Percentiles rank a stretch among this genome's conserved stretches.
Evolutionary conservation across 2,329 filamentous ascomycete species (phyloP).

Genomic region (Penicillium sp.): DNA sequence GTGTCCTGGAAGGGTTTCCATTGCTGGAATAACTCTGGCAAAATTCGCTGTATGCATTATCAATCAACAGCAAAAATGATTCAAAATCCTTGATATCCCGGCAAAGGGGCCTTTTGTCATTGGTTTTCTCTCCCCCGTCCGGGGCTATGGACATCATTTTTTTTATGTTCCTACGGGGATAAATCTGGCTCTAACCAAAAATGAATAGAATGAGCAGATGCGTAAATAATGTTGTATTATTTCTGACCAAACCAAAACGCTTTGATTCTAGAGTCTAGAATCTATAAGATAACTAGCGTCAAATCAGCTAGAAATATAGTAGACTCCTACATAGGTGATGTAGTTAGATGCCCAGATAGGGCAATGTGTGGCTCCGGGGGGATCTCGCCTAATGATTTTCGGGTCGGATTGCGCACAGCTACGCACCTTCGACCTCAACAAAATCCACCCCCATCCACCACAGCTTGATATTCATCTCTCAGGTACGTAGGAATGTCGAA

Average conservation of each 20-base stretch:
- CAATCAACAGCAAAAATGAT: constrained; percentile 46
- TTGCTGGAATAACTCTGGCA: constrained; percentile 41
- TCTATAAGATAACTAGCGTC: neutral
- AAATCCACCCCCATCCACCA: constrained; percentile 40
- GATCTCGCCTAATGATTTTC: constrained; percentile 49
- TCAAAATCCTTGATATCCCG: constrained; percentile 46
- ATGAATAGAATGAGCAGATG: constrained; percentile 12
- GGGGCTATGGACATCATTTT: constrained; percentile 16
- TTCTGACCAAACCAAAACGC: neutral
- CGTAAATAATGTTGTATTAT: constrained; percentile 14
- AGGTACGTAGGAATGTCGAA: constrained; percentile 34
- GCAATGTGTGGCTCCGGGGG: constrained; percentile 36
- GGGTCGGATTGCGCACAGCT: constrained; percentile 44
- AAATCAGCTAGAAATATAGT: neutral
- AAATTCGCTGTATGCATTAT: constrained; percentile 44
- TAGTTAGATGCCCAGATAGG: constrained; percentile 17
- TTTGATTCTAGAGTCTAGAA: neutral
- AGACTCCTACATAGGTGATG: constrained; percentile 1
- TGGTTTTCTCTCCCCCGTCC: constrained; percentile 19
- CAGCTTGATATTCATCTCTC: constrained; percentile 32
- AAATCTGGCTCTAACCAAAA: constrained; percentile 10
- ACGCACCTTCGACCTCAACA: constrained; percentile 39
- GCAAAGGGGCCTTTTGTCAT: constrained; percentile 25
- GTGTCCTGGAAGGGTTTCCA: constrained; percentile 42
- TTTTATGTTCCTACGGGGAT: constrained; percentile 17